Percentiles rank a stretch among this genome's conserved stretches.
These are phyloP conservation scores for Lachancea fermentati DNA, from an alignment of 805 yeast genomes.

Conservation along the genomic window DNA sequence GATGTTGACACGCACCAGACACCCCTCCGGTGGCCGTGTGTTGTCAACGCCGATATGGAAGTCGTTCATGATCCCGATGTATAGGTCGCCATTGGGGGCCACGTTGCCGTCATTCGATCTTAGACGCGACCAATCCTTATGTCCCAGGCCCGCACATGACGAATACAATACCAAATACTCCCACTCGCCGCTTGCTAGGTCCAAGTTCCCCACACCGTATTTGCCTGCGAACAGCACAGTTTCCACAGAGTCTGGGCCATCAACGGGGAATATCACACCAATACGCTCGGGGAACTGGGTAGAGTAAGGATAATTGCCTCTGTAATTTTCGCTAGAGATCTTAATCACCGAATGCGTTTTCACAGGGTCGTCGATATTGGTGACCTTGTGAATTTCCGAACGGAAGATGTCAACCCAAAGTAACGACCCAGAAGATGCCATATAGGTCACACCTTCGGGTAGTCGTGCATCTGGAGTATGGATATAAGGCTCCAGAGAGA, in stretches of 20 bases:
- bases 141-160: slow-evolving; percentile 30
- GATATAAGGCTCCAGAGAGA: slow-evolving; percentile 16
- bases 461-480: slow-evolving; percentile 34
- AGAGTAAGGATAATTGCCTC: slow-evolving; percentile 24
- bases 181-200: slow-evolving; percentile 38
- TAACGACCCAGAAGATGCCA: slow-evolving; percentile 45
- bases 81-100: slow-evolving; percentile 64
- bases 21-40: slow-evolving; percentile 46
- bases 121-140: slow-evolving; percentile 29
- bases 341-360: slow-evolving; percentile 22
- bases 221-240: slow-evolving; percentile 56
- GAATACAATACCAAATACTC: slow-evolving; percentile 35
- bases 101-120: slow-evolving; percentile 82
- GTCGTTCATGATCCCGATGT: slow-evolving; percentile 77
- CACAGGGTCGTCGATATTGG: slow-evolving; percentile 18
- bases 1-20: slow-evolving; percentile 40
- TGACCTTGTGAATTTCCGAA: slow-evolving; percentile 34
- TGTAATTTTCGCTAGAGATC: slow-evolving; percentile 36
- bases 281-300: slow-evolving; percentile 36
- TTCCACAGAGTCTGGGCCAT: slow-evolving; percentile 32
- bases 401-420: slow-evolving; percentile 39
- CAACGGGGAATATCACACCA: slow-evolving; percentile 71
- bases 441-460: slow-evolving; percentile 64
- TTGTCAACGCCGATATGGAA: slow-evolving; percentile 34
- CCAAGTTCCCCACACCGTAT: slow-evolving; percentile 55